These are phyloP conservation scores for Chiua virens DNA, from an alignment of 768 basidiomycete species.

Conservation along the genomic window DNA sequence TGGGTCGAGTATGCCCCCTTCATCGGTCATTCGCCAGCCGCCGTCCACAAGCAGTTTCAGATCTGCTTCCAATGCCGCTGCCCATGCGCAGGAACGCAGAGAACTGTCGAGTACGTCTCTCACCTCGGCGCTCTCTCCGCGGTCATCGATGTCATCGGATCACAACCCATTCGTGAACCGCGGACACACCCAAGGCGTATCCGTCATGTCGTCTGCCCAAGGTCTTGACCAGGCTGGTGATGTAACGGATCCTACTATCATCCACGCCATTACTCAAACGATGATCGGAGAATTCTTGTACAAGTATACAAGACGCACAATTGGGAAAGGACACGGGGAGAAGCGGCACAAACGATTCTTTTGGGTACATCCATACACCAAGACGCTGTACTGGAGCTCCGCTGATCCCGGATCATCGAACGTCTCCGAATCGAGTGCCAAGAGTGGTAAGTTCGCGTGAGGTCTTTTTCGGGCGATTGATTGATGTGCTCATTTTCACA, in stretches of 20 bases:
- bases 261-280: constrained; percentile 97
- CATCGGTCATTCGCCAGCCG: constrained; percentile 62
- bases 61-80: constrained; percentile 63
- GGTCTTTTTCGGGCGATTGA: constrained; percentile 5
- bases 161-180: constrained; percentile 51
- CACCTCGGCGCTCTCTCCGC: constrained; percentile 67
- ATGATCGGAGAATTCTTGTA: constrained; percentile 99
- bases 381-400: constrained; percentile 96
- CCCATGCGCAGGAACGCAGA: constrained; percentile 52
- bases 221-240: constrained; percentile 29
- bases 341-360: constrained; percentile 93
- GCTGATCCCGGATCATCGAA: constrained; percentile 88
- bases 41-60: constrained; percentile 84
- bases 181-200: constrained; percentile 34
- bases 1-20: constrained; percentile 77
- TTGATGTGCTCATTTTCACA: constrained; percentile 30
- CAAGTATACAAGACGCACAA: constrained; percentile 90
- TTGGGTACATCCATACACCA: constrained; percentile 99
- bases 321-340: constrained; percentile 90
- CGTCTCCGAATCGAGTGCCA: constrained; percentile 90
- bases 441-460: constrained; percentile 88
- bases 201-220: constrained; percentile 45
- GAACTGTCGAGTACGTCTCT: constrained; percentile 71
- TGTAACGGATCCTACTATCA: constrained; percentile 84
- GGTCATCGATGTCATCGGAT: constrained; percentile 83